These are phyloP conservation scores for Coemansia sp. DNA, from an alignment of 192 early-diverging fungal species.

Conservation along the genomic window DNA sequence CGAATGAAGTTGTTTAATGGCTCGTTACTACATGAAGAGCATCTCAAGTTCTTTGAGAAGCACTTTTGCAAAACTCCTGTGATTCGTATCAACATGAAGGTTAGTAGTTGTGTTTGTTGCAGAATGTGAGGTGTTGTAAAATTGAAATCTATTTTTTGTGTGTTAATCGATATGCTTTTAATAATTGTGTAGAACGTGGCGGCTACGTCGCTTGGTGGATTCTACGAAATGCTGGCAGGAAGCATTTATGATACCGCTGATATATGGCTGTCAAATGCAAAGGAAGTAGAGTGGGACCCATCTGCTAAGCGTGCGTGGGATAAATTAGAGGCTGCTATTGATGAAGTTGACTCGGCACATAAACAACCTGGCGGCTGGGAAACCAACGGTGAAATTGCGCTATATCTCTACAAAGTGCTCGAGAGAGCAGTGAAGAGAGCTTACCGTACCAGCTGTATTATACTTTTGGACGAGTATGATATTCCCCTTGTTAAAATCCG, in stretches of 20 bases:
- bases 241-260: neutral
- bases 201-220: neutral
- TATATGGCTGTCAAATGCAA: neutral
- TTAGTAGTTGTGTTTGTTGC: neutral
- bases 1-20: constrained; percentile 6
- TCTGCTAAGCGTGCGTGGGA: neutral
- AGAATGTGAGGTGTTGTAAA: neutral
- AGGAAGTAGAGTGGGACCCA: neutral
- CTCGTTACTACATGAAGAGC: neutral
- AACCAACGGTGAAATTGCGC: neutral
- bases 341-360: neutral
- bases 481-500: neutral
- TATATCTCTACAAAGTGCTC: neutral
- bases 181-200: neutral
- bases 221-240: neutral
- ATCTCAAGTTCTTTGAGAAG: constrained; percentile 6
- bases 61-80: constrained; percentile 13
- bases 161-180: neutral
- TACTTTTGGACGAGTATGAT: constrained; percentile 18
- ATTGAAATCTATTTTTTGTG: neutral
- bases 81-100: constrained; percentile 18
- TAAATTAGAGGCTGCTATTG: neutral
- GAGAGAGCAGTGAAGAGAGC: neutral
- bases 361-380: neutral
- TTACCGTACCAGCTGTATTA: constrained; percentile 4